These are phyloP conservation scores for Acanthamoeba triangularis DNA, from an alignment of 208 protist genomes.

Conservation along the genomic window DNA sequence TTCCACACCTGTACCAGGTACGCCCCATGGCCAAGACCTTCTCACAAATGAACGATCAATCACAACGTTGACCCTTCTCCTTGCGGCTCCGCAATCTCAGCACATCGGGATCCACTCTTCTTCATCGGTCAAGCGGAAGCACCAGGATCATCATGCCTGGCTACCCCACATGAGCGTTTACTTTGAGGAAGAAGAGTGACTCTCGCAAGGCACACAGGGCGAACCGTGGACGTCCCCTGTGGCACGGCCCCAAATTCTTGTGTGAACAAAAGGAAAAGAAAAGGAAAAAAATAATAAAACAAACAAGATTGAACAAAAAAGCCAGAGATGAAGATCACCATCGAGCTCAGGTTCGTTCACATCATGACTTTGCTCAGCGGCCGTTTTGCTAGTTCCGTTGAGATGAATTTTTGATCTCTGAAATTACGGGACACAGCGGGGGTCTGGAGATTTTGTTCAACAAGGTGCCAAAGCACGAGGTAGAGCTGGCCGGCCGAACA, in stretches of 20 bases:
- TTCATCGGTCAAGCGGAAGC: neutral
- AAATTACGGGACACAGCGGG: too few species aligned
- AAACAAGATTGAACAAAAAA: neutral
- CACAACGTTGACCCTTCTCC: too few species aligned
- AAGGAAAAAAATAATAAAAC: neutral
- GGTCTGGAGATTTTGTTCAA: constrained; percentile 77
- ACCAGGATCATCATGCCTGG: neutral
- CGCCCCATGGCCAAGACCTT: neutral
- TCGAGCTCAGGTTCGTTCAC: constrained; percentile 41
- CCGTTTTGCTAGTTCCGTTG: too few species aligned
- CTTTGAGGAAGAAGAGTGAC: constrained; percentile 9
- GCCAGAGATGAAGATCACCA: constrained; percentile 64
- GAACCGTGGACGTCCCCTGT: too few species aligned
- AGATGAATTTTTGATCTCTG: too few species aligned
- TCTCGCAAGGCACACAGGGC: too few species aligned
- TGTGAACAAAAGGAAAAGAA: too few species aligned
- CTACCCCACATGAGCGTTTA: constrained; percentile 42
- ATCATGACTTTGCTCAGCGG: too few species aligned
- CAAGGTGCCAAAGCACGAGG: constrained; percentile 69
- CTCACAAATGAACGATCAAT: too few species aligned
- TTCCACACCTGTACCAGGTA: constrained; percentile 33
- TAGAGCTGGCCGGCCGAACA: constrained; percentile 28
- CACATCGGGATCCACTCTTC: constrained; percentile 33
- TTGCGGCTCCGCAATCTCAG: too few species aligned
- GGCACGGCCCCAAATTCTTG: too few species aligned